A percentile compares a stretch with the other conserved stretches of the same genome.
These are phyloP conservation scores for Trichoderma citrinoviride DNA, from an alignment of 2,329 filamentous ascomycete species.

Conservation along the genomic window DNA sequence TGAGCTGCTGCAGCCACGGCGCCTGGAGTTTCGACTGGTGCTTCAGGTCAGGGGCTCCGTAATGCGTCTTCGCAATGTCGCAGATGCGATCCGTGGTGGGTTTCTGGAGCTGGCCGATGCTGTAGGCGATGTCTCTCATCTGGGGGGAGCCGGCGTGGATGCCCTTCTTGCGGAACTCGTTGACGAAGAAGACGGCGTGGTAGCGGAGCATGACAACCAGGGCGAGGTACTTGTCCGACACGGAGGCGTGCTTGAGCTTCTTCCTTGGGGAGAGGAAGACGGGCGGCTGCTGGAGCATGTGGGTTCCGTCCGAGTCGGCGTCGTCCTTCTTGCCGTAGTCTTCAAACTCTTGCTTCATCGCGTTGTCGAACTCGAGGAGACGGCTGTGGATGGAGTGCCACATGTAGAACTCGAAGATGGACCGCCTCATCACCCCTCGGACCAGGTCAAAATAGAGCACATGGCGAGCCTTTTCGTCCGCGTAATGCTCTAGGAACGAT, in stretches of 20 bases:
- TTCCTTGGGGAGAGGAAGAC: neutral
- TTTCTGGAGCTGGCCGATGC: neutral
- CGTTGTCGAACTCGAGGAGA: neutral
- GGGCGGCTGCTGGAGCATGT: neutral
- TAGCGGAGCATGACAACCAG: slow-evolving; percentile 22
- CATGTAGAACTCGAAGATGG: neutral
- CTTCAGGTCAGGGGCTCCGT: neutral
- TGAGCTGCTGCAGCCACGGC: neutral
- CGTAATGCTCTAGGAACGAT: neutral
- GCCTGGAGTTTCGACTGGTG: neutral
- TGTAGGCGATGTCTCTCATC: slow-evolving; percentile 24
- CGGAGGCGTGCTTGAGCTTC: neutral
- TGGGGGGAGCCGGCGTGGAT: slow-evolving; percentile 26
- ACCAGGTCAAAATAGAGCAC: neutral
- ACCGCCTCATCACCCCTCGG: neutral
- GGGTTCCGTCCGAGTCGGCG: neutral
- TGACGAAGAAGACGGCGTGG: slow-evolving; percentile 25
- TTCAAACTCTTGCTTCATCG: neutral
- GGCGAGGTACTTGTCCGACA: neutral
- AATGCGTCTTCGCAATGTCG: neutral
- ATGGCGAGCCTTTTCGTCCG: neutral
- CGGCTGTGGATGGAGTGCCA: neutral
- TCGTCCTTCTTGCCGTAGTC: neutral
- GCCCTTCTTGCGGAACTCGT: slow-evolving; percentile 27
- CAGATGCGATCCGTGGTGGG: neutral